Conservation (phyloP, 148 eudicot species). For the Fagopyrum homotropicum region DNA sequence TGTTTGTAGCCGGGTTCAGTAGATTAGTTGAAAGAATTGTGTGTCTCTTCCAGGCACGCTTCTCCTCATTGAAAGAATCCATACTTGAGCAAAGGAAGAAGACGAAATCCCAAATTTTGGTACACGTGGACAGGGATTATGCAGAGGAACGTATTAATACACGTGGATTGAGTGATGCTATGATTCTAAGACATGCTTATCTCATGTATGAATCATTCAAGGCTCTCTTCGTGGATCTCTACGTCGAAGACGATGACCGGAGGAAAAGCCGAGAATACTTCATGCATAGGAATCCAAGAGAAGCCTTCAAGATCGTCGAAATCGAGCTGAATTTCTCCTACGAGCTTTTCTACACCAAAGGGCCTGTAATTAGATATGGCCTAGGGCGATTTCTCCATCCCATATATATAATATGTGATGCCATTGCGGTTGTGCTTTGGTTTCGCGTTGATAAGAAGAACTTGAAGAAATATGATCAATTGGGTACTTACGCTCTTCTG, state of each 20-base stretch:
- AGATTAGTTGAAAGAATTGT: conserved; percentile 23
- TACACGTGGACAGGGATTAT: neutral
- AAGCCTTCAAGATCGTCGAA: conserved; percentile 20
- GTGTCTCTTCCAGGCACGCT: conserved; percentile 27
- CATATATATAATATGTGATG: neutral
- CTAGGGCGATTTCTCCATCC: neutral
- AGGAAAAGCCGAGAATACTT: conserved; percentile 15
- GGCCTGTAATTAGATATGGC: conserved; percentile 2
- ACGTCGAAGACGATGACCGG: conserved; percentile 19
- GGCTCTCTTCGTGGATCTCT: conserved; percentile 23
- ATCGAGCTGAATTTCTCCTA: conserved; percentile 34
- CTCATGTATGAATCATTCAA: conserved; percentile 14
- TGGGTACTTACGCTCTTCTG: conserved; percentile 22
- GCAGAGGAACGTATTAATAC: neutral
- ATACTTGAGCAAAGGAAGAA: conserved; percentile 18
- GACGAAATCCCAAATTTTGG: conserved; percentile 11
- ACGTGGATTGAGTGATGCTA: neutral
- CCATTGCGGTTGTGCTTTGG: conserved; percentile 14
- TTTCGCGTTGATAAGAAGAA: neutral
- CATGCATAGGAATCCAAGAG: neutral
- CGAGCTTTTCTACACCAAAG: conserved; percentile 30
- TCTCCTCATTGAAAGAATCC: conserved; percentile 16
- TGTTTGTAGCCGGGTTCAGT: conserved; percentile 22
- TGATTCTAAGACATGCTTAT: conserved; percentile 11
- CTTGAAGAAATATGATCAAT: neutral